Base-by-base conservation (phyloP, 768 basidiomycete genomes). In the Suillus cothurnatus region DNA sequence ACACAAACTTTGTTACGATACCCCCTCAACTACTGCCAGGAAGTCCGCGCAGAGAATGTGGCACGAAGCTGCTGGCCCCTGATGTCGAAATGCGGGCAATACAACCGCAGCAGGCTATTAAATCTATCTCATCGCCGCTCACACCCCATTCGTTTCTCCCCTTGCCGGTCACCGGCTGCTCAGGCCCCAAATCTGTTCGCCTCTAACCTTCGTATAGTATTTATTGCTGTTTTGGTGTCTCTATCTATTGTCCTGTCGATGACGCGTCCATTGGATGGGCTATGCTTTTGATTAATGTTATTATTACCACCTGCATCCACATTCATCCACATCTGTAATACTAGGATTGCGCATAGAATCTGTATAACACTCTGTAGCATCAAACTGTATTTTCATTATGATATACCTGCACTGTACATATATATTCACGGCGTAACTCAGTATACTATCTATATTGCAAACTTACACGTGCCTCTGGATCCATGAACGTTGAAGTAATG, bases 341-440 rank as follows among this genome's bases (percentile, higher is more conserved):
- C 39, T 31, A 28, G 34, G 23, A 38, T 19, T 21, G 26, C 38
- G 26, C 19, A 59, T 59, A 21, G 17, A 58, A 31, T 41, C 38
- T 28, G 57, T 59, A 56, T 34, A 56, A 53, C 2, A 53, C n/a
- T 11, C 31, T 53, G 52, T 56, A 39, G 9, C 28, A 41, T 43
- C 39, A 38, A 19, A 31, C 58, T 59, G 58, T 41, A 59, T 59
- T 59, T 59, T 26, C 57, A 28, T 59, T 41, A 59, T 59, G 58
- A 14, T 21, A 41, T 31, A 41, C 39, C 11, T 28, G 26, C 57
- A 21, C 26, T 11, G 23, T 8, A 39, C 17, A 6, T 55, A 55
- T 41, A 28, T 59, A 41, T 59, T 58, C 26, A 28, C 23, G 4
- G 38, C 26, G 6, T 39, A 59, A 28, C 12, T 55, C 32, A 34